Evolutionary conservation across 2,329 filamentous ascomycete genomes (phyloP), one percentile per base, ranked within the genome.

Genomic region (Graphiopsis chlorocephala): DNA sequence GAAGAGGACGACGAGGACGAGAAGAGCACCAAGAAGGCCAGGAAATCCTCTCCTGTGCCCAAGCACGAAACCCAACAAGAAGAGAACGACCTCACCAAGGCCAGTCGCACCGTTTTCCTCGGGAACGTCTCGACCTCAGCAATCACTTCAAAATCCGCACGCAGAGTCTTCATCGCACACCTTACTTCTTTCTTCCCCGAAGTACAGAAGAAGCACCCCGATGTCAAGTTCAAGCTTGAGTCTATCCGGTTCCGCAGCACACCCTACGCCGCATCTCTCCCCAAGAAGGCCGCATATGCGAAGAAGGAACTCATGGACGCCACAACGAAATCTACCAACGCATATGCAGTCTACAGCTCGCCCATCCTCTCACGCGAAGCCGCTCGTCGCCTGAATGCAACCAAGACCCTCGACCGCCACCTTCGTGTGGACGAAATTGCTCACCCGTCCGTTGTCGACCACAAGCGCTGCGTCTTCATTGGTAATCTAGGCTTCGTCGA

Each of bases 401-500:
- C 86, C 1, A 82, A 92, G 17, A 84, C 98, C 2, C 86, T 99
- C 17, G 90, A 91, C 70, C 89, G 95, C 33, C 95, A 99, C 78
- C 80, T 99, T 64, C 88, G 94, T 48, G 94, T 94, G 26, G 95
- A 99, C 79, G 92, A 88, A 69, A 89, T 99, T 35, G 92, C 93
- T 0, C 93, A 97, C 78, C 95, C 95, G 0, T 84, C 90, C 15
- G 86, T 89, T 47, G 87, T 89, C 20, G 94, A 96, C 74, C 88
- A 97, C 77, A 88, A 90, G 65, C 90, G 93, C 63, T 99, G 95
- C 77, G 89, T 99, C 17, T 99, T 99, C 74, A 91, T 99, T 28
- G 95, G 95, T 55, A 99, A 99, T 74, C 85, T 99, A 1, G 93
- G 92, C 58, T 99, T 99, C 73, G 92, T 99, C 17, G 94, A 97